A percentile compares a stretch with the other conserved stretches of the same genome.
Evolutionary conservation across 176 grass and related monocot species (phyloP).

Genomic region (Oryza longistaminata): DNA sequence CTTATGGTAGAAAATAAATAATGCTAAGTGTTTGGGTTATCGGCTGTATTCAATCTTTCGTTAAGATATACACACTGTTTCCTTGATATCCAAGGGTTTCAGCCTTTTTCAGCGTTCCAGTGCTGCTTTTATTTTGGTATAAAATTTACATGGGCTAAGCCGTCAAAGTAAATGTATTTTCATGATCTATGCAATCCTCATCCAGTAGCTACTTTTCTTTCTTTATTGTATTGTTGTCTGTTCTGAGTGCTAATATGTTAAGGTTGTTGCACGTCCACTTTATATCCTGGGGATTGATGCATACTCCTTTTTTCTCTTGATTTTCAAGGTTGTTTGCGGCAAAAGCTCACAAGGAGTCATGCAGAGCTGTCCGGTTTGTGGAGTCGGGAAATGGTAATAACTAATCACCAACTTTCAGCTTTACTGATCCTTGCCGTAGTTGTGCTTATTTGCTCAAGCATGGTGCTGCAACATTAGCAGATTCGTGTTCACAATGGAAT

Average conservation of each 20-base stretch:
- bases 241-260: not conserved
- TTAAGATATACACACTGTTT: not conserved
- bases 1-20: not conserved
- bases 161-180: not conserved
- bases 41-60: not conserved
- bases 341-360: conserved; percentile 73
- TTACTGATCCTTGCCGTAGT: not conserved
- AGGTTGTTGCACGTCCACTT: not conserved
- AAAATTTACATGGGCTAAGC: not conserved
- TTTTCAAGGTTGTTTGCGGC: conserved; percentile 30
- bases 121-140: not conserved
- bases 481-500: not conserved
- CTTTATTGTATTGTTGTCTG: not conserved
- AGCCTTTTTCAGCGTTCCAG: not conserved
- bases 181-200: not conserved
- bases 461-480: not conserved
- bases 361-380: conserved; percentile 81
- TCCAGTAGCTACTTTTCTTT: not conserved
- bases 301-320: not conserved
- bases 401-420: not conserved
- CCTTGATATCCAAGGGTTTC: not conserved
- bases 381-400: conserved; percentile 79
- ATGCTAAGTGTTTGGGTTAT: not conserved
- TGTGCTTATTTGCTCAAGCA: not conserved
- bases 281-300: not conserved